Conservation (phyloP, 768 basidiomycete genomes). For the Leucocoprinus sp. region DNA sequence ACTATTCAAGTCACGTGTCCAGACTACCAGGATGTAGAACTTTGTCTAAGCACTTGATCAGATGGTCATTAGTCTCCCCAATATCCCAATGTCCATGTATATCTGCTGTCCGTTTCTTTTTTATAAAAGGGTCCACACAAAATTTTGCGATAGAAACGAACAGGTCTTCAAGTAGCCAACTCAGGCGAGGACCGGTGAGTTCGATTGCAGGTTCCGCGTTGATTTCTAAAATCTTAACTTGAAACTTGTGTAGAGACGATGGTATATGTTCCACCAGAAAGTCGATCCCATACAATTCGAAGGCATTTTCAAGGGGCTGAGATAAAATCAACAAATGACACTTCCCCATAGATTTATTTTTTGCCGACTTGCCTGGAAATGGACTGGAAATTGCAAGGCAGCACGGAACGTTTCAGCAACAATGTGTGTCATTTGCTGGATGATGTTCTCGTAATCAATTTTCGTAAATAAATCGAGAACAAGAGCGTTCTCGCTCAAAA, state of each 20-base stretch:
- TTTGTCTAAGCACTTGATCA: slow-evolving; percentile 64
- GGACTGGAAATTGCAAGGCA: slow-evolving; percentile 68
- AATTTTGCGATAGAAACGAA: slow-evolving; percentile 63
- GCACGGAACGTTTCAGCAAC: slow-evolving; percentile 83
- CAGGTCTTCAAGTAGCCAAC: slow-evolving; percentile 74
- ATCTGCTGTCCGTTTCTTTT: slow-evolving; percentile 6
- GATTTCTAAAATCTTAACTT: slow-evolving; percentile 78
- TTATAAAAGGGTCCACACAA: slow-evolving; percentile 65
- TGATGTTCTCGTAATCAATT: slow-evolving; percentile 36
- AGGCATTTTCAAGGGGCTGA: slow-evolving; percentile 83
- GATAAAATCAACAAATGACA: background rate
- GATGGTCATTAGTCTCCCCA: slow-evolving; percentile 42
- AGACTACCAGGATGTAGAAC: slow-evolving; percentile 31
- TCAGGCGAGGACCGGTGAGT: slow-evolving; percentile 76
- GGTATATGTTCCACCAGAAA: slow-evolving; percentile 59
- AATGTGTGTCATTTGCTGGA: slow-evolving; percentile 52
- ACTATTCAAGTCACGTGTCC: background rate
- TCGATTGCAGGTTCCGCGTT: slow-evolving; percentile 97
- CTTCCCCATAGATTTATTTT: background rate
- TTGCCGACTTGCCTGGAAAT: slow-evolving; percentile 62
- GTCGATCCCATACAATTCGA: slow-evolving; percentile 94
- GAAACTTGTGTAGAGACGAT: slow-evolving; percentile 24
- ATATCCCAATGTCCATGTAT: slow-evolving; percentile 32
- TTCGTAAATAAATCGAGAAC: slow-evolving; percentile 19
- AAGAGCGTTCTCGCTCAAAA: slow-evolving; percentile 29